A percentile compares a stretch with the other conserved stretches of the same genome.
phyloP scores from a whole-genome alignment of 169 alveolate genomes.

The Plasmodium coatneyi region DNA sequence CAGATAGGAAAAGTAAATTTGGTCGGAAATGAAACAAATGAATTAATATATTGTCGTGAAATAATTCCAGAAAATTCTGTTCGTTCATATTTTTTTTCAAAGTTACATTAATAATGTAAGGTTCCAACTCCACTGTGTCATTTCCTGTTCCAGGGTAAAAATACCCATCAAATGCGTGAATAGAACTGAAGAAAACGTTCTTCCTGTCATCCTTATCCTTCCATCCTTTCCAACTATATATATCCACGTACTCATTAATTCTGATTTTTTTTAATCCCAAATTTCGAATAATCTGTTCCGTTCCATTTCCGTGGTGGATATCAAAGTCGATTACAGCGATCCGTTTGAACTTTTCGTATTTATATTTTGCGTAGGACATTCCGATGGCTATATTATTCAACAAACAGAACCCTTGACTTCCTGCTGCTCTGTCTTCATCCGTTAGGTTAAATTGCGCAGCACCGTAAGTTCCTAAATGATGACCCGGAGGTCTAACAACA shows the following conservation, averaged over 20 bases:
- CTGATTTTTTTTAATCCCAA: conserved; percentile 83
- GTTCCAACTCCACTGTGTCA: conserved; percentile 79
- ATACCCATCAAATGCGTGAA: conserved; percentile 94
- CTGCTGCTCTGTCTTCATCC: conserved; percentile 87
- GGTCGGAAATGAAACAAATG: conserved; percentile 94
- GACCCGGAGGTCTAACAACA: conserved; percentile 98
- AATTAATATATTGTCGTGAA: conserved; percentile 90
- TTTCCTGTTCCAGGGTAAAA: conserved; percentile 97
- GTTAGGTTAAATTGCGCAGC: conserved; percentile 87
- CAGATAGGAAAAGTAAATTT: conserved; percentile 94
- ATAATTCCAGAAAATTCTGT: conserved; percentile 83
- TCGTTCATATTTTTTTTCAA: conserved; percentile 87
- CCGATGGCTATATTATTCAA: conserved; percentile 98
- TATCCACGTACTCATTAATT: conserved; percentile 71
- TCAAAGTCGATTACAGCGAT: conserved; percentile 99
- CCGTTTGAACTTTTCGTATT: conserved; percentile 90
- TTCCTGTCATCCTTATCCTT: conserved; percentile 89
- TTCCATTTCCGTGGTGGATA: conserved; percentile 99
- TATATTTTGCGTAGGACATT: conserved; percentile 95
- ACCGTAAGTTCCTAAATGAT: conserved; percentile 98
- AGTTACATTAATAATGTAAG: conserved; percentile 88
- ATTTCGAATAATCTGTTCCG: conserved; percentile 95
- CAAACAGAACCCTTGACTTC: conserved; percentile 98
- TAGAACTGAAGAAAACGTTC: conserved; percentile 93
- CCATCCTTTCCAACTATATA: conserved; percentile 89